Percentiles rank a stretch among this genome's conserved stretches.
Evolutionary conservation across 2,329 filamentous ascomycete species (phyloP).

Genomic region (Fulvia fulva): DNA sequence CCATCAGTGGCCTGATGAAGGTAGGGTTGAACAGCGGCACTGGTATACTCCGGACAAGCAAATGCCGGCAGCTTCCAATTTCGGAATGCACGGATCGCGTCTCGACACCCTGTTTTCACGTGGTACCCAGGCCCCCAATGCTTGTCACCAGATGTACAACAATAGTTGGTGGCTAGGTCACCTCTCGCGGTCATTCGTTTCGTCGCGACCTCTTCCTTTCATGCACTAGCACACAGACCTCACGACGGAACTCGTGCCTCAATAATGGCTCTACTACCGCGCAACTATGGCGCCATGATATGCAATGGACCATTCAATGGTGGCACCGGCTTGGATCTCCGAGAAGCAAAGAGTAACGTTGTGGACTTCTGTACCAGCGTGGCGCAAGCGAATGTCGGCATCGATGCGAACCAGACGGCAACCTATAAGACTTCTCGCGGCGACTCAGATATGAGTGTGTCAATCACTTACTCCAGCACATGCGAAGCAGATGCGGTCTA

Average conservation of each 20-base stretch:
- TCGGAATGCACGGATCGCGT: neutral
- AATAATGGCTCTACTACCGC: neutral
- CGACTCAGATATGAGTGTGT: constrained; percentile 12
- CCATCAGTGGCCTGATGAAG: neutral
- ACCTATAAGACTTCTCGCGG: constrained; percentile 9
- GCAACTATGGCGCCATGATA: neutral
- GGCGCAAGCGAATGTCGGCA: neutral
- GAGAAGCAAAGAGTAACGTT: constrained; percentile 10
- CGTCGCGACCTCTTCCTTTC: neutral
- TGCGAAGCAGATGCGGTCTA: constrained; percentile 2
- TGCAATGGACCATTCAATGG: constrained; percentile 3
- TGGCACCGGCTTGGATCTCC: constrained; percentile 10
- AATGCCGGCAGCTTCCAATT: neutral
- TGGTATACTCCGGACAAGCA: constrained; percentile 2
- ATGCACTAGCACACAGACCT: neutral
- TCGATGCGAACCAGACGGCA: constrained; percentile 2
- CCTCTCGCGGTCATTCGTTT: neutral
- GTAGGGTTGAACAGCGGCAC: neutral
- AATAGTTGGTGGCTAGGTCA: neutral
- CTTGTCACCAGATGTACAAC: neutral
- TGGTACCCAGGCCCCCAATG: neutral
- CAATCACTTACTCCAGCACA: constrained; percentile 3
- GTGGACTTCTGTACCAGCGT: constrained; percentile 8
- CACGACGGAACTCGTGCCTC: neutral
- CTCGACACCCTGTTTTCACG: constrained; percentile 1